phyloP scores from a whole-genome alignment of 2,329 filamentous ascomycete genomes.

The Botrytis pseudocinerea region DNA sequence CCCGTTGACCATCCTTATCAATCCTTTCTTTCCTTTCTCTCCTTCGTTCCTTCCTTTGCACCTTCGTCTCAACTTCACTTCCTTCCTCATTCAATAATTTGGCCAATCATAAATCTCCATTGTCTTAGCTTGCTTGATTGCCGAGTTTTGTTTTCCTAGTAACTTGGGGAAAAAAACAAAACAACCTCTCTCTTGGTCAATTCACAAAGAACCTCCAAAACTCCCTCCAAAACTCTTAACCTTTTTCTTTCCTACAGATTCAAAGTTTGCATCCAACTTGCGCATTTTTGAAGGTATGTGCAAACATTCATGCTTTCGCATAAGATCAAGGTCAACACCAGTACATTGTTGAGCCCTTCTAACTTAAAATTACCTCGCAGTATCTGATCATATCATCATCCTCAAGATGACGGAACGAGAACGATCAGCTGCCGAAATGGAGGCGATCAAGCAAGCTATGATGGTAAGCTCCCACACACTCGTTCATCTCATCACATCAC shows the following conservation, averaged over 20 bases:
- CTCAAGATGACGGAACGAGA: constrained; percentile 15
- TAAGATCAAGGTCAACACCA: not conserved
- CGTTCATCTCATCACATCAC: not conserved
- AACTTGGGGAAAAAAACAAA: not conserved
- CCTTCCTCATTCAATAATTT: not conserved
- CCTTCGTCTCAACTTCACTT: constrained; percentile 1
- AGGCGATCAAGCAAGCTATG: constrained; percentile 34
- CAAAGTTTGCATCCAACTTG: not conserved
- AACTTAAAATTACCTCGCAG: not conserved
- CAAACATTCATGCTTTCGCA: not conserved
- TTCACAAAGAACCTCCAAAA: not conserved
- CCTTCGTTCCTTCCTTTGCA: not conserved
- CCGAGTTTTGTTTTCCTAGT: not conserved
- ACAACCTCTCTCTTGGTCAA: not conserved
- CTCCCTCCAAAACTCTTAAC: not conserved
- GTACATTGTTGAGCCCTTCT: not conserved
- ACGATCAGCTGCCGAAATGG: not conserved
- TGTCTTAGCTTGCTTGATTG: not conserved
- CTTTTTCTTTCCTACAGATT: not conserved
- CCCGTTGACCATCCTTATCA: not conserved
- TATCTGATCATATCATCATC: not conserved
- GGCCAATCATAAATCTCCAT: not conserved
- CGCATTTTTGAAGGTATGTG: not conserved
- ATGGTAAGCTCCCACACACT: constrained; percentile 29
- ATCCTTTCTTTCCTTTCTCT: not conserved